Conservation (phyloP, 1,284 basidiomycete genomes). For the Volvariella volvacea region DNA sequence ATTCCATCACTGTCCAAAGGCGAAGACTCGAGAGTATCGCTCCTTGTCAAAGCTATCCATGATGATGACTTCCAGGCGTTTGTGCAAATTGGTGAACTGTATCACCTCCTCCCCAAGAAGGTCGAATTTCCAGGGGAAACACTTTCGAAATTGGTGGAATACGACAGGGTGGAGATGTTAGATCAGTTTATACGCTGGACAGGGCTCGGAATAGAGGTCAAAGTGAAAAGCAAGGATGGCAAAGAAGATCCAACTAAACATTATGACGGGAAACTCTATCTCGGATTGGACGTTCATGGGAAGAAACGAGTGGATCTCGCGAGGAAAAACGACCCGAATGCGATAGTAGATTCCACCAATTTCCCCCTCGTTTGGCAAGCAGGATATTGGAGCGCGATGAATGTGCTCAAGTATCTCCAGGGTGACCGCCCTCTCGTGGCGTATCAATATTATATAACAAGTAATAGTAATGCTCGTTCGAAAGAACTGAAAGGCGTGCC, state of each 20-base stretch:
- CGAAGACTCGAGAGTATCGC: no score
- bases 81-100: constrained; percentile 36
- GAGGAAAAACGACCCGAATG: constrained; percentile 32
- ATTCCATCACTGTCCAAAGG: constrained; percentile 6
- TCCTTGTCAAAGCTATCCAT: constrained; percentile 31
- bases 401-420: constrained; percentile 2
- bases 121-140: constrained; percentile 15
- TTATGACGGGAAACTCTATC: constrained; percentile 40
- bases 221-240: constrained; percentile 12
- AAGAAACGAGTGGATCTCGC: constrained; percentile 51
- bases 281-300: constrained; percentile 52
- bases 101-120: constrained; percentile 25
- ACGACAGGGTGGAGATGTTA: constrained; percentile 41
- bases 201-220: constrained; percentile 36
- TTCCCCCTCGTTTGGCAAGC: constrained; percentile 1
- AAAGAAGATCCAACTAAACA: constrained; percentile 21
- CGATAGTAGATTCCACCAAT: background rate
- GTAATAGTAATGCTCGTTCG: background rate
- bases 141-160: constrained; percentile 21
- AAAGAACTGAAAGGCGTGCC: background rate
- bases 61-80: constrained; percentile 47
- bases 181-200: constrained; percentile 48
- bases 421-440: background rate
- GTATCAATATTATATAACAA: background rate
- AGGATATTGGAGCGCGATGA: constrained; percentile 1